Conservation (phyloP, 2,329 filamentous ascomycete species). For the Penicillium oxalicum region DNA sequence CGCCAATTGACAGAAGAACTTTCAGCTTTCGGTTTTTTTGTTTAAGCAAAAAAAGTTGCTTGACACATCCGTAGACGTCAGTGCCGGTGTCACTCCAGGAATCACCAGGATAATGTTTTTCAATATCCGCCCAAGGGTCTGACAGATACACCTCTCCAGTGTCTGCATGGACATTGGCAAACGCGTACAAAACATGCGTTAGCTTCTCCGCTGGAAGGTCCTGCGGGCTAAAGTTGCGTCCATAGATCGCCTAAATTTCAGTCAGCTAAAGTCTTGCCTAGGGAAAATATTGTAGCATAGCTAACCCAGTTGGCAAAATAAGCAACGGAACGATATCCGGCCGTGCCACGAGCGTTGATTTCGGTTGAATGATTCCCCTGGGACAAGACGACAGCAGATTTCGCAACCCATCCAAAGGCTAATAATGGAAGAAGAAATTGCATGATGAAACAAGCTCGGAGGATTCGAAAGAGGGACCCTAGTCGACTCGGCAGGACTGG, state of each 20-base stretch:
- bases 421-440: neutral
- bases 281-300: neutral
- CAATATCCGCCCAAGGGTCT: conserved; percentile 61
- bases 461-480: neutral
- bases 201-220: conserved; percentile 73
- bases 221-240: conserved; percentile 72
- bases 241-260: conserved; percentile 65
- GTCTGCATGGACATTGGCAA: conserved; percentile 75
- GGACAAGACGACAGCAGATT: neutral
- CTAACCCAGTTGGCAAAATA: conserved; percentile 43
- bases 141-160: conserved; percentile 68
- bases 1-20: conserved; percentile 72
- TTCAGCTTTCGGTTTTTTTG: conserved; percentile 69
- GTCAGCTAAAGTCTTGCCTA: neutral
- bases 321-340: conserved; percentile 20
- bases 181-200: conserved; percentile 87
- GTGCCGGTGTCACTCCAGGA: conserved; percentile 61
- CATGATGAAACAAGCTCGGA: neutral
- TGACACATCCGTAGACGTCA: conserved; percentile 66
- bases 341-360: conserved; percentile 1
- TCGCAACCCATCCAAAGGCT: neutral
- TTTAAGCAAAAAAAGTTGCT: conserved; percentile 48
- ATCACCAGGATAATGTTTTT: conserved; percentile 64
- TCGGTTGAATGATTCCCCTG: neutral
- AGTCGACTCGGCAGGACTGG: neutral